phyloP scores from a whole-genome alignment of 1,284 basidiomycete genomes.

The Jaminaea rosea region DNA sequence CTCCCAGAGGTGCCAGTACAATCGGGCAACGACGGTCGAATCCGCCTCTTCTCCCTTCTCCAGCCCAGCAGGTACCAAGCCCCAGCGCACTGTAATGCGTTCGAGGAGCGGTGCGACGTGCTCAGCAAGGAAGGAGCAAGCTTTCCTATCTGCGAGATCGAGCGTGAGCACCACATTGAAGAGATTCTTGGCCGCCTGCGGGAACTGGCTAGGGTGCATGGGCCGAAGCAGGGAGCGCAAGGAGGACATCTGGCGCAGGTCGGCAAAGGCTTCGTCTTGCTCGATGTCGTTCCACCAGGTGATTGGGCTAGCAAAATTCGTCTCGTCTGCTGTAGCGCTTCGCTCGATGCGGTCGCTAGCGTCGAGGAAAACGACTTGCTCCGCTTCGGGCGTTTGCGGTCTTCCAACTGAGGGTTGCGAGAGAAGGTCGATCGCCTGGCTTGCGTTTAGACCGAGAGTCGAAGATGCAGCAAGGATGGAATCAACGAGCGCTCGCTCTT shows the following conservation, averaged over 20 bases:
- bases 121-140: constrained; percentile 26
- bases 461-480: constrained; percentile 55
- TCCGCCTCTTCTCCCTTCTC: constrained; percentile 11
- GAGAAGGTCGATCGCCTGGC: constrained; percentile 64
- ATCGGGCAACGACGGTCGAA: constrained; percentile 17
- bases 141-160: constrained; percentile 25
- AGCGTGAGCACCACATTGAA: constrained; percentile 39
- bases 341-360: constrained; percentile 37
- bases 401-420: constrained; percentile 16
- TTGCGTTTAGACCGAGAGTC: constrained; percentile 56
- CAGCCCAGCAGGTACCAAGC: constrained; percentile 29
- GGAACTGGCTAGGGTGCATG: constrained; percentile 33
- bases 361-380: constrained; percentile 51
- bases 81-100: constrained; percentile 33
- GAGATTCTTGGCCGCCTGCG: constrained; percentile 29
- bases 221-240: constrained; percentile 17
- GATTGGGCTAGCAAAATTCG: constrained; percentile 53
- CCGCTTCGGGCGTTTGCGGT: constrained; percentile 24
- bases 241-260: constrained; percentile 4
- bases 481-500: constrained; percentile 60
- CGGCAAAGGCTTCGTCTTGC: constrained; percentile 60
- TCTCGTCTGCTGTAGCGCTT: not conserved
- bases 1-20: constrained; percentile 29
- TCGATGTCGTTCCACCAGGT: constrained; percentile 84
- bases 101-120: constrained; percentile 17